Evolutionary conservation across 1,139 yeast genomes (phyloP), one percentile per base, ranked within the genome.

Genomic region (Maudiozyma humilis): DNA sequence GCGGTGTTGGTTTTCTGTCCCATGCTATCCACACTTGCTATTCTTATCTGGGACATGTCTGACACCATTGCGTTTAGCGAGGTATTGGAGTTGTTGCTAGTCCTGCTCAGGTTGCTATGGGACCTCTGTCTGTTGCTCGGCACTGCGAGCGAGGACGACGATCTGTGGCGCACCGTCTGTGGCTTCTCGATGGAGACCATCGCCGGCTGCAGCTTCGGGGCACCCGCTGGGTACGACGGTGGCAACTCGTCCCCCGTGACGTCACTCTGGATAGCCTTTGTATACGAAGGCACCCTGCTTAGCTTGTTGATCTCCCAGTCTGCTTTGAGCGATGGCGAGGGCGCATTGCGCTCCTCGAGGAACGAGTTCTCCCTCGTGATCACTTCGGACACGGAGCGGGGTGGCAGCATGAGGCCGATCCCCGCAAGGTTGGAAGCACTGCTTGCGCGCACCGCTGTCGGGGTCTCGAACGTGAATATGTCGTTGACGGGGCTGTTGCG

Each of bases 201-300:
- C 18, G 10, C 32, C 15, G 16, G 31, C 4, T 32, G 31, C 3
- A 32, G 16, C 3, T 20, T 7, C 18, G 27, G 60, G 32, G 44
- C 44, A 14, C 55, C 54, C 1, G 76, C 76, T 14, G 39, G 32
- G 59, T 82, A 82, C 1, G 74, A 72, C 0, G 93, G 91, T 1
- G 89, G 73, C 33, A 79, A 64, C 36, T 73, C 76, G 35, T 69
- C 76, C 3, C 67, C 75, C 7, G 67, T 62, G 3, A 65, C 63
- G 30, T 69, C 75, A 2, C 75, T 63, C 52, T 71, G 72, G 60
- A 81, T 66, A 0, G 97, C 96, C 38, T 86, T 81, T 8, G 74
- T 73, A 62, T 89, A 89, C 0, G 95, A 78, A 0, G 97, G 97
- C 3, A 88, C 95, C 46, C 77, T 67, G 14, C 82, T 78, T 51